A percentile compares a stretch with the other conserved stretches of the same genome.
phyloP scores from a whole-genome alignment of 1,284 basidiomycete genomes.

The Leccinum angustisporum region DNA sequence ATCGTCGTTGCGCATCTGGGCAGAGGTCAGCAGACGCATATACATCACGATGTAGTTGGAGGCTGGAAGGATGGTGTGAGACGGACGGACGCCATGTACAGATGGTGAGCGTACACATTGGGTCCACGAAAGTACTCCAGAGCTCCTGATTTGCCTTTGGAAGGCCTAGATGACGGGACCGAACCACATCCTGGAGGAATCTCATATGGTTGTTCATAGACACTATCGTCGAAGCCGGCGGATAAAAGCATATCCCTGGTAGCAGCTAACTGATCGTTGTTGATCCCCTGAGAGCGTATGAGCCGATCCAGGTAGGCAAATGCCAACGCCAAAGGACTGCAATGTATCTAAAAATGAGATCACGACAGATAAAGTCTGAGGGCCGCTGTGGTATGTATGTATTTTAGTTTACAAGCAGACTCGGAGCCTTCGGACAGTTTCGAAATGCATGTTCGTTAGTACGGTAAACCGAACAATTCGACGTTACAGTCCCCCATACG shows the following conservation, averaged over 20 bases:
- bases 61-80: slow-evolving; percentile 37
- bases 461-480: no score
- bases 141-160: slow-evolving; percentile 16
- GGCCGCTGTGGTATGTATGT: no score
- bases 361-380: background rate
- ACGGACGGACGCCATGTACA: background rate
- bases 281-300: slow-evolving; percentile 45
- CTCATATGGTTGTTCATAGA: slow-evolving; percentile 58
- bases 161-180: slow-evolving; percentile 39
- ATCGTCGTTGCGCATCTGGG: slow-evolving; percentile 69
- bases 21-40: slow-evolving; percentile 79
- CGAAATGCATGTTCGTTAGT: no score
- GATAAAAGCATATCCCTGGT: slow-evolving; percentile 56
- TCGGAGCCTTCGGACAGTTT: no score
- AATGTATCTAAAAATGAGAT: slow-evolving; percentile 32
- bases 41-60: slow-evolving; percentile 75
- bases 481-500: no score
- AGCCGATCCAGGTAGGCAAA: slow-evolving; percentile 67
- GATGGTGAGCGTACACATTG: slow-evolving; percentile 45
- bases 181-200: slow-evolving; percentile 43
- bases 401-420: no score
- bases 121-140: slow-evolving; percentile 54
- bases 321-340: slow-evolving; percentile 55
- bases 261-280: slow-evolving; percentile 52
- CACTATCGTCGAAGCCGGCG: slow-evolving; percentile 67